Base-by-base conservation (phyloP, 1,284 basidiomycete genomes). In the Tilletiopsis washingtonensis region DNA sequence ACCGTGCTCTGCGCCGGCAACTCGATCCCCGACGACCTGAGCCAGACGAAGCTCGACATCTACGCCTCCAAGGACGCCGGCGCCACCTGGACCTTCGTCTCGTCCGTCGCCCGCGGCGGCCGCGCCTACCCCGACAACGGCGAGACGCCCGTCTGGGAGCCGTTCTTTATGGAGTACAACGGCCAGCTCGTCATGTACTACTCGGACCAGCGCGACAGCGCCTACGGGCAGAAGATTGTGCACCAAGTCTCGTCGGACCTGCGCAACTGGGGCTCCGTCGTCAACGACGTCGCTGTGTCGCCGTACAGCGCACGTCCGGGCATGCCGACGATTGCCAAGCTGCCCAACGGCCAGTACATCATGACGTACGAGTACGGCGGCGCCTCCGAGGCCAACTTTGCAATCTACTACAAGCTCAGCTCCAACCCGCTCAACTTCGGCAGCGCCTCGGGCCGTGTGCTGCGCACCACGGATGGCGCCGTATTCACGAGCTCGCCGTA, bases 171-270 rank as follows among this genome's bases (percentile, higher is more conserved):
- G 47, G 58, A 62, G 14, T 69, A 65, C 56, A 64, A 73, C 40
- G 57, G 63, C 47, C 63, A 73, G 54, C 57, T 75, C 20, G 62
- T 74, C 44, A 57, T 69, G 45, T 75, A 69, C 60, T 75, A 75
- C 61, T 74, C 73, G 5, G 74, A 75, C 51, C 74, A 75, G 52
- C 67, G 74, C 4, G 73, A 75, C 48, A 58, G 72, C 14, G 47
- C 25, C 11, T 65, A 74, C 51, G 73, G 72, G 3, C 74, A 75
- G 55, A 75, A 75, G 49, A 49, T 75, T 15, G 71, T 68, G 11
- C 69, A 75, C 53, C 70, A 74, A 47, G 61, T 63, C 15, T 59
- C 73, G 11, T 53, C 58, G 12, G 69, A 76, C 47, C 56, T 73
- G 24, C 55, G 61, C 43, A 70, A 44, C 45, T 75, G 74, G 75